phyloP scores from a whole-genome alignment of 2,329 filamentous ascomycete genomes.

The Canariomyces notabilis region DNA sequence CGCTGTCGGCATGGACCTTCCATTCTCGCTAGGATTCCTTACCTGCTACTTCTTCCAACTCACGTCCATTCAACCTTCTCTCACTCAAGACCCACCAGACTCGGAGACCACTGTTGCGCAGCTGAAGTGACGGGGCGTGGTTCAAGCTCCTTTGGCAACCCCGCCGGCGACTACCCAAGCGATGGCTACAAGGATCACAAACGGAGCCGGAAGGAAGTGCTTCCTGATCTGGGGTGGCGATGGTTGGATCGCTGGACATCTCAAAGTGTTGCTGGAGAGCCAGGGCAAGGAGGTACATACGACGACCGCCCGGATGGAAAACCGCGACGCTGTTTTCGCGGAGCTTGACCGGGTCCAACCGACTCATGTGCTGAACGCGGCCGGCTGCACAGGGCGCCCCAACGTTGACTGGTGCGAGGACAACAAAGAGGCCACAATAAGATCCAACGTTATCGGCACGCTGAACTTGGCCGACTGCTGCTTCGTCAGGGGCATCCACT shows the following conservation, averaged over 20 bases:
- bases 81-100: not conserved
- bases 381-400: conserved; percentile 60
- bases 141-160: not conserved
- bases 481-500: conserved; percentile 53
- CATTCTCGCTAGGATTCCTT: not conserved
- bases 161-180: not conserved
- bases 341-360: conserved; percentile 56
- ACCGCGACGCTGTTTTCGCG: conserved; percentile 51
- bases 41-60: not conserved
- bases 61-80: not conserved
- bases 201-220: conserved; percentile 31
- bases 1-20: no score
- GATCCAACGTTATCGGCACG: conserved; percentile 62
- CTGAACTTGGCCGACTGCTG: conserved; percentile 60
- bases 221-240: conserved; percentile 62
- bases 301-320: conserved; percentile 62
- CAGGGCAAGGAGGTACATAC: conserved; percentile 57
- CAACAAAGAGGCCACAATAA: conserved; percentile 61
- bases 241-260: conserved; percentile 59
- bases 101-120: not conserved
- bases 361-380: conserved; percentile 62
- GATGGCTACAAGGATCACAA: conserved; percentile 30
- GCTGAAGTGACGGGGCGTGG: not conserved
- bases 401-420: conserved; percentile 71
- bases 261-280: conserved; percentile 52